phyloP scores from a whole-genome alignment of 2,329 filamentous ascomycete species.

The Paecilomyces variotii region DNA sequence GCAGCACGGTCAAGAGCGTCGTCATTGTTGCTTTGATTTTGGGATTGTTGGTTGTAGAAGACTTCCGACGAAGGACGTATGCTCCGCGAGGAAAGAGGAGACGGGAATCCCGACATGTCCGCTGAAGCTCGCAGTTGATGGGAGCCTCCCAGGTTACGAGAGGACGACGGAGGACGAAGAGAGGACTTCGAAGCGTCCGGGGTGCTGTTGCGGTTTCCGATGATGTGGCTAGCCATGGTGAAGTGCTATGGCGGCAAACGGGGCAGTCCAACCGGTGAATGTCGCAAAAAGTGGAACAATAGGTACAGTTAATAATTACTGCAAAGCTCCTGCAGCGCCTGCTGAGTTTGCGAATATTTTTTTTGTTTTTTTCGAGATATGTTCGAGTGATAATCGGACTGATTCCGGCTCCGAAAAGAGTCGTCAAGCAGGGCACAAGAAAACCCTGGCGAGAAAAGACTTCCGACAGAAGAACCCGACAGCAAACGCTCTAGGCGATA shows the following conservation, averaged over 20 bases:
- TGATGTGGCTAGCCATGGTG: slow-evolving; percentile 55
- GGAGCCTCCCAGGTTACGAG: slow-evolving; percentile 66
- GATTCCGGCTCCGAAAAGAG: neutral
- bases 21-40: slow-evolving; percentile 61
- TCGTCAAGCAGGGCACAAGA: slow-evolving; percentile 4
- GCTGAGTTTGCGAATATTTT: slow-evolving; percentile 48
- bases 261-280: neutral
- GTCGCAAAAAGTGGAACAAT: slow-evolving; percentile 14
- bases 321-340: slow-evolving; percentile 67
- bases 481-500: slow-evolving; percentile 21
- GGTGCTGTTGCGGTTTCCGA: slow-evolving; percentile 91
- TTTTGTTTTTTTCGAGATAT: neutral
- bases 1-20: slow-evolving; percentile 89
- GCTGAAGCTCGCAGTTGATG: slow-evolving; percentile 90
- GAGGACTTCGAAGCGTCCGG: slow-evolving; percentile 79
- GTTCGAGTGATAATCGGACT: slow-evolving; percentile 7
- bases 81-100: slow-evolving; percentile 61
- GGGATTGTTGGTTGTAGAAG: slow-evolving; percentile 69
- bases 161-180: slow-evolving; percentile 75
- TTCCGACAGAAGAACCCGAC: slow-evolving; percentile 20
- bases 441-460: slow-evolving; percentile 10
- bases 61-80: slow-evolving; percentile 95
- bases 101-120: slow-evolving; percentile 82
- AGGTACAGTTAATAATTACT: slow-evolving; percentile 29
- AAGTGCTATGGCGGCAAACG: neutral